These are phyloP conservation scores for Macrolepiota fuliginosa DNA, from an alignment of 768 basidiomycete genomes.

Conservation along the genomic window DNA sequence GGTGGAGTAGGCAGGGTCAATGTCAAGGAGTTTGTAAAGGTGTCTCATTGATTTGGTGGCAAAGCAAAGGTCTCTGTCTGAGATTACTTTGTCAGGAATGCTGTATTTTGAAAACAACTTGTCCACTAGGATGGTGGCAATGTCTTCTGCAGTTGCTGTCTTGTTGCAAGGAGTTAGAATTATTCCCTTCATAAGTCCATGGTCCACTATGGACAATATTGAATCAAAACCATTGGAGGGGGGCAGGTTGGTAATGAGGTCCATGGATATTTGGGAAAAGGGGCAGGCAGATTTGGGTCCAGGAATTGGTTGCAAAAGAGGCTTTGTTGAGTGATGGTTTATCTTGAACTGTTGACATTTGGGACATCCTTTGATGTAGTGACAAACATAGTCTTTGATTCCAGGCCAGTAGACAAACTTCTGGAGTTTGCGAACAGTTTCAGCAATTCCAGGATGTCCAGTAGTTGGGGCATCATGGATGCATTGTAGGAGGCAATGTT, in stretches of 20 bases:
- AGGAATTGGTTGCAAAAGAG: constrained; percentile 5
- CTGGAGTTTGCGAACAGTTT: too few species aligned
- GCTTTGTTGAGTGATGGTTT: constrained; percentile 10
- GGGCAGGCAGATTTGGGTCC: neutral
- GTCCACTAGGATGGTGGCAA: neutral
- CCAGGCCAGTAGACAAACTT: too few species aligned
- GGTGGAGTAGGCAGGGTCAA: constrained; percentile 23
- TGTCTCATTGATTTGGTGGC: constrained; percentile 18
- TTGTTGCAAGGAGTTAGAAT: constrained; percentile 20
- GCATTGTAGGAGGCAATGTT: too few species aligned
- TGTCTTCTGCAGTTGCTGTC: constrained; percentile 12
- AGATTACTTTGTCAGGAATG: constrained; percentile 12
- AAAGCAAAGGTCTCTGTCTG: constrained; percentile 23
- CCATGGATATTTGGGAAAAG: constrained; percentile 14
- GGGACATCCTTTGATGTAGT: too few species aligned
- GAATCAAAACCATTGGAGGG: constrained; percentile 15
- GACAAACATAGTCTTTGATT: too few species aligned
- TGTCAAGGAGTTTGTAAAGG: constrained; percentile 17
- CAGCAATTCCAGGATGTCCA: too few species aligned
- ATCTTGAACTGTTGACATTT: neutral
- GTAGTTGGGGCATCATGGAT: too few species aligned
- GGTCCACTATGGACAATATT: constrained; percentile 24
- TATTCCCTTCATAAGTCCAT: constrained; percentile 26
- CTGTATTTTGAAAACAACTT: constrained; percentile 11
- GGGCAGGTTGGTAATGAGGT: constrained; percentile 21